Percentiles rank a stretch among this genome's conserved stretches.
Evolutionary conservation across 192 early-diverging fungal species (phyloP).

Genomic region (Linnemannia zychae): DNA sequence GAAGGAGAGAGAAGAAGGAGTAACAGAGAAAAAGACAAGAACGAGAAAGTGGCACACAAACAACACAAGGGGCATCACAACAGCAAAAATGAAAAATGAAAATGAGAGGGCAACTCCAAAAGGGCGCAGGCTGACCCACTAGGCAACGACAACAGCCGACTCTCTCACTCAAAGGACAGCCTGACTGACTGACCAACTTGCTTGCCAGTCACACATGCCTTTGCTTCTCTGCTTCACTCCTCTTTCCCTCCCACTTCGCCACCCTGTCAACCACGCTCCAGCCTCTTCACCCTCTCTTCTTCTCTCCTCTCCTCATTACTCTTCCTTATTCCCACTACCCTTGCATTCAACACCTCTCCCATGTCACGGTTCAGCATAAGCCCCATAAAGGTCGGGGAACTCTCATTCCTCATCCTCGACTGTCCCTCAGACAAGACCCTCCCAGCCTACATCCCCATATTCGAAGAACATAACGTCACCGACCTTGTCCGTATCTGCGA

Average conservation of each 20-base stretch:
- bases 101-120: neutral
- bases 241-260: neutral
- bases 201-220: neutral
- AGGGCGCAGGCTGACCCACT: neutral
- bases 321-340: neutral
- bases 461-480: slow-evolving; percentile 66
- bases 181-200: neutral
- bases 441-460: slow-evolving; percentile 64
- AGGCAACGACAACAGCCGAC: neutral
- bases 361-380: slow-evolving; percentile 43
- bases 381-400: slow-evolving; percentile 32
- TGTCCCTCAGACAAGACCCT: slow-evolving; percentile 72
- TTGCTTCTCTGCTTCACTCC: neutral
- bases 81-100: no score
- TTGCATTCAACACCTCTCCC: neutral
- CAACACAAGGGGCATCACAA: no score
- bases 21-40: neutral
- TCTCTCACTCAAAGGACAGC: neutral
- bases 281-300: neutral
- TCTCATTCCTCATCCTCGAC: slow-evolving; percentile 76
- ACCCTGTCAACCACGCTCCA: neutral
- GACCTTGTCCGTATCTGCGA: slow-evolving; percentile 82
- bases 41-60: neutral
- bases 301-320: no score
- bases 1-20: slow-evolving; percentile 1